These are phyloP conservation scores for Seiridium unicorne DNA, from an alignment of 2,329 filamentous ascomycete genomes.

Conservation along the genomic window DNA sequence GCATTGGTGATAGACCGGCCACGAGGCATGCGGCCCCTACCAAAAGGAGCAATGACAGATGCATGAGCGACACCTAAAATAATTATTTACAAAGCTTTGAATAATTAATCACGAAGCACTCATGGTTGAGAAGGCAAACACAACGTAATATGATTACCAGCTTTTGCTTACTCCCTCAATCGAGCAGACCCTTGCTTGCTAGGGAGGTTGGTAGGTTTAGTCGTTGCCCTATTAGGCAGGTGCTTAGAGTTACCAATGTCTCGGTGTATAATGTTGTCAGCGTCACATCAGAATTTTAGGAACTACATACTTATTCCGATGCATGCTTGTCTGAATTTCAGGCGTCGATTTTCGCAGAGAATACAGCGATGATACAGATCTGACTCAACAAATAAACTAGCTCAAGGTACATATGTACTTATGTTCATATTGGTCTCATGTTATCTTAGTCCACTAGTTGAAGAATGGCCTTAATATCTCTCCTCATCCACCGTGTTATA, in stretches of 20 bases:
- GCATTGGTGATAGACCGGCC: neutral
- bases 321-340: too few relatives aligned
- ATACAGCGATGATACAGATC: too few relatives aligned
- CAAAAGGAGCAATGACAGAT: neutral
- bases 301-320: too few relatives aligned
- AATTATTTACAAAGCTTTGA: neutral
- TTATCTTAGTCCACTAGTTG: too few relatives aligned
- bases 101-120: neutral
- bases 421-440: too few relatives aligned
- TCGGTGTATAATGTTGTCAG: too few relatives aligned
- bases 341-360: too few relatives aligned
- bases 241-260: neutral
- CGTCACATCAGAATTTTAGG: too few relatives aligned
- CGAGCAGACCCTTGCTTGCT: neutral
- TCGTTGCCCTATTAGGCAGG: neutral
- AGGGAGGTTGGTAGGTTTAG: neutral
- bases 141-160: neutral
- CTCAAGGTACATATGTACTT: too few relatives aligned
- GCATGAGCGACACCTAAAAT: neutral
- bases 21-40: neutral
- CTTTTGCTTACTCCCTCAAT: neutral
- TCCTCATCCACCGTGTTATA: too few relatives aligned
- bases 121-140: neutral
- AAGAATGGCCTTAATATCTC: too few relatives aligned
- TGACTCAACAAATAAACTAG: too few relatives aligned